Base-by-base conservation (phyloP, 2,329 filamentous ascomycete species). In the Colletotrichum orbiculare region DNA sequence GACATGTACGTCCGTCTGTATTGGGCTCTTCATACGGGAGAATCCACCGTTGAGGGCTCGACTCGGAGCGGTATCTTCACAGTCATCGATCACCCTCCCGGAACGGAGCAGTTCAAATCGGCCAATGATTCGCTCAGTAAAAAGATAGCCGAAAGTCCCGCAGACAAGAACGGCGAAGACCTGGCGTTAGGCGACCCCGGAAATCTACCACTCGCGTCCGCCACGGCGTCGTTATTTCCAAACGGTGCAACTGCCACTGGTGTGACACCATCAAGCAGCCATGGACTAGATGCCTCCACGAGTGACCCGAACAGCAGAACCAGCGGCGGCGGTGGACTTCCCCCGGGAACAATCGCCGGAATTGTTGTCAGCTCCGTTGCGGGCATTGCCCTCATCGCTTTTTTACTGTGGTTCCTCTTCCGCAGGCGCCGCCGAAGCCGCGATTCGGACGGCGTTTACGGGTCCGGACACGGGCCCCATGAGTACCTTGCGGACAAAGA, bases 401-500 rank as follows among this genome's bases (percentile, higher is more conserved):
- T 70, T 3, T 67, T 83, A 8, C 68, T 74, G 25, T 86, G 78
- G 76, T 80, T 82, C 68, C 71, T 83, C 54, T 69, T 82, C 35
- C 79, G 79, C 5, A 78, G 78, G 5, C 76, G 75, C 49, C 71
- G 67, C 38, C 64, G 71, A 35, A 59, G 62, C 3, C 69, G 71
- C 17, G 68, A 69, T 54, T 67, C 69, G 37, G 68, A 68, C 46
- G 71, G 71, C 58, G 66, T 73, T 5, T 76, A 73, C 72, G 70
- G 63, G 50, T 67, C 71, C 11, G 67, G 68, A 67, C 67, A 73
- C 41, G 71, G 50, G 47, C 70, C 57, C 71, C 64, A 75, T 61
- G 75, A 78, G 39, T 82, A 82, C 69, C 78, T 83, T 54, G 75
- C 76, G 52, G 82, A 83, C 68, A 84, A 85, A 74, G 82, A 83